Evolutionary conservation across 1,284 basidiomycete species (phyloP).

Genomic region (Rhizoctonia solani): DNA sequence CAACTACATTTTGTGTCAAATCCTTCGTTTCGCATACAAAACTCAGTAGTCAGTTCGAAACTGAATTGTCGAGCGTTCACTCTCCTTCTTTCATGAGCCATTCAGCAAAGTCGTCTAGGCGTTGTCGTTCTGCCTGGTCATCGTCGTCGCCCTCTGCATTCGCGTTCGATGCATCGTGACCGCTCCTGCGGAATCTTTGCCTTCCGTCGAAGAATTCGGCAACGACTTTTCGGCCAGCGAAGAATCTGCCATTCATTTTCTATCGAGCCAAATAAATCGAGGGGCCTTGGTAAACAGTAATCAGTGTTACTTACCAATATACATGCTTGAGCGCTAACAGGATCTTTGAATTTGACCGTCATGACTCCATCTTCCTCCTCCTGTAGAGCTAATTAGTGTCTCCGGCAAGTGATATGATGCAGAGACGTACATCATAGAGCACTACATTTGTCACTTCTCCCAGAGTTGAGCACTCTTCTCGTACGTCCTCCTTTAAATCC

Average conservation of each 20-base stretch:
- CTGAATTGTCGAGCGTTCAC: not conserved
- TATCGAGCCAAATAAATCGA: slow-evolving; percentile 44
- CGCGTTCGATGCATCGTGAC: slow-evolving; percentile 56
- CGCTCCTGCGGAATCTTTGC: slow-evolving; percentile 79
- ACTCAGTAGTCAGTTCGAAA: not conserved
- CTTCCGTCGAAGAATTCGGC: slow-evolving; percentile 81
- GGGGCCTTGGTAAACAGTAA: not conserved
- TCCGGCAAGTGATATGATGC: not conserved
- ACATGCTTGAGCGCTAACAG: slow-evolving; percentile 86
- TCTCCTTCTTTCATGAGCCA: slow-evolving; percentile 59
- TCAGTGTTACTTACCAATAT: slow-evolving; percentile 63
- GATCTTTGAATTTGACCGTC: slow-evolving; percentile 93
- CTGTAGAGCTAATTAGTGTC: slow-evolving; percentile 50
- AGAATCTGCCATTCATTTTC: slow-evolving; percentile 97
- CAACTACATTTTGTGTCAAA: not conserved
- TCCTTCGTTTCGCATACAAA: not conserved
- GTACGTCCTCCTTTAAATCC: slow-evolving; percentile 94
- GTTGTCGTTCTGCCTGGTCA: slow-evolving; percentile 76
- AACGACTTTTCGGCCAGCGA: slow-evolving; percentile 81
- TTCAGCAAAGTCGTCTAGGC: slow-evolving; percentile 83
- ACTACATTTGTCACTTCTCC: slow-evolving; percentile 97
- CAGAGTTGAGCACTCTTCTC: slow-evolving; percentile 87
- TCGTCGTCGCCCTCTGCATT: slow-evolving; percentile 57
- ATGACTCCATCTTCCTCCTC: slow-evolving; percentile 93
- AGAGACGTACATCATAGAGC: slow-evolving; percentile 85